These are phyloP conservation scores for Canavalia ensiformis DNA, from an alignment of 306 rosid genomes.

Conservation along the genomic window DNA sequence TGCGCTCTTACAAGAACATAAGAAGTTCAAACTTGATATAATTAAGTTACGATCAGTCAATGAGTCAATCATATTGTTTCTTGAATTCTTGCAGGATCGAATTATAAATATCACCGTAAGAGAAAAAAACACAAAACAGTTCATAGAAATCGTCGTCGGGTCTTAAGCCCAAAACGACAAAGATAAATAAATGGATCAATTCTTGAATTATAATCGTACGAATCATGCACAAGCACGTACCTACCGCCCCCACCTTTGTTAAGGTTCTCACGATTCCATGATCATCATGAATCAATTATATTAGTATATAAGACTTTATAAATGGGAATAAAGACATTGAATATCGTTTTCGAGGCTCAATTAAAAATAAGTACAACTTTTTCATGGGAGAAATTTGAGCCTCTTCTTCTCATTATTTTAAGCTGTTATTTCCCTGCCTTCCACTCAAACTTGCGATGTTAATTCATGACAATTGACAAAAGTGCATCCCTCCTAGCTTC, in stretches of 20 bases:
- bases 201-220: not conserved
- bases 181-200: not conserved
- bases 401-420: conserved; percentile 48
- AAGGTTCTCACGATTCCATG: conserved; percentile 21
- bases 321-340: conserved; percentile 34
- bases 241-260: not conserved
- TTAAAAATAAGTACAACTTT: conserved; percentile 40
- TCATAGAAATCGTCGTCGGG: not conserved
- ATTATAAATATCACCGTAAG: too few species aligned
- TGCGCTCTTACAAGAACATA: too few species aligned
- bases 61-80: too few species aligned
- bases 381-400: conserved; percentile 56
- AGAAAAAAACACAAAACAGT: not conserved
- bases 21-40: too few species aligned
- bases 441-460: conserved; percentile 40
- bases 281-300: conserved; percentile 8
- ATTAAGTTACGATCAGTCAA: too few species aligned
- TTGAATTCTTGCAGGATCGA: too few species aligned
- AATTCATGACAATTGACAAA: conserved; percentile 47
- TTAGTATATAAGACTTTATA: not conserved
- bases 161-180: not conserved
- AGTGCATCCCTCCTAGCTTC: conserved; percentile 38
- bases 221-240: conserved; percentile 29
- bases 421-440: conserved; percentile 33
- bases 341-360: conserved; percentile 52